These are phyloP conservation scores for Fusarium sp. DNA, from an alignment of 2,329 filamentous ascomycete species.

Conservation along the genomic window DNA sequence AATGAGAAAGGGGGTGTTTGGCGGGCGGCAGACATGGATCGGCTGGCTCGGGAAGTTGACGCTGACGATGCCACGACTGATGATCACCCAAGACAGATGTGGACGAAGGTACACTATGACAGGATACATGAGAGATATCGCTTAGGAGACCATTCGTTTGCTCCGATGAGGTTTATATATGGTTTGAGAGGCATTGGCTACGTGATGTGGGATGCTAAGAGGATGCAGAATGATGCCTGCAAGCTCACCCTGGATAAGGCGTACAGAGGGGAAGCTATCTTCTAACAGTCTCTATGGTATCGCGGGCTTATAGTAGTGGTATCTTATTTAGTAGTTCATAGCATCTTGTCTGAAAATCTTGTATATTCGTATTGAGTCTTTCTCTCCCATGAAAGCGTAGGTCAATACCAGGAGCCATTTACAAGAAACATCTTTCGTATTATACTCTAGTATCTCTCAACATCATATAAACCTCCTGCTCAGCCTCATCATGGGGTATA, in stretches of 20 bases:
- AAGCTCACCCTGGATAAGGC: constrained; percentile 28
- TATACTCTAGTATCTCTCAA: no score
- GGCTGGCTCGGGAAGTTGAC: constrained; percentile 29
- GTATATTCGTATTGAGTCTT: no score
- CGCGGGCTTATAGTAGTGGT: not conserved
- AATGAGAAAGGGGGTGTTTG: constrained; percentile 9
- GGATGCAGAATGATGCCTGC: constrained; percentile 32
- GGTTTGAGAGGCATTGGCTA: constrained; percentile 35
- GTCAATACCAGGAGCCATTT: no score
- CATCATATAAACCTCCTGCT: constrained; percentile 57
- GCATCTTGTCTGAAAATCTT: no score
- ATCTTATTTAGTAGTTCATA: not conserved
- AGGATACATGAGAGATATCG: constrained; percentile 23
- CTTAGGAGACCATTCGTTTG: constrained; percentile 25
- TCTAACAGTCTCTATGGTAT: not conserved
- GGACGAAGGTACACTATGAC: constrained; percentile 35
- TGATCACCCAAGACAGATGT: constrained; percentile 30
- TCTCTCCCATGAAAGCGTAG: no score
- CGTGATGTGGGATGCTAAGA: constrained; percentile 37
- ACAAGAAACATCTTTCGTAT: no score
- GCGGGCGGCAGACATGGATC: constrained; percentile 32
- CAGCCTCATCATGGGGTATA: constrained; percentile 56
- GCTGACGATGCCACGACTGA: constrained; percentile 24
- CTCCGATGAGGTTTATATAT: constrained; percentile 35
- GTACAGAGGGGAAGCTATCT: constrained; percentile 33